These are phyloP conservation scores for Aspergillus sojae DNA, from an alignment of 2,329 filamentous ascomycete genomes.

Conservation along the genomic window DNA sequence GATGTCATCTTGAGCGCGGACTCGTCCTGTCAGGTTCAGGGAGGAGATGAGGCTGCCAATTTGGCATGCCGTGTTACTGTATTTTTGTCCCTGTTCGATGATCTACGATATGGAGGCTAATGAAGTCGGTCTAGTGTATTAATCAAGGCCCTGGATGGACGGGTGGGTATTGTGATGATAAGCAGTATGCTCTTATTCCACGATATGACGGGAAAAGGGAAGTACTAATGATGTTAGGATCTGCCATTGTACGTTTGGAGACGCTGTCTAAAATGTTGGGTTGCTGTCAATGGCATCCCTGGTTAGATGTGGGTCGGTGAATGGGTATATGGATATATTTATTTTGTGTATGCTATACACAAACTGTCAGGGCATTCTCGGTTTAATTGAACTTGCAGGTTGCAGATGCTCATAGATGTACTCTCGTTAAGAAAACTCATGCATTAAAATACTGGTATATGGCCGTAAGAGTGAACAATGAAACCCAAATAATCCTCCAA, in stretches of 20 bases:
- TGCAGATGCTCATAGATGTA: background rate
- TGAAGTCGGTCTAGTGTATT: constrained; percentile 9
- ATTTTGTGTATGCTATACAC: background rate
- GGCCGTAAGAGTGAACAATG: background rate
- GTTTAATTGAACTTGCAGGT: background rate
- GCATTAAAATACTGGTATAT: background rate
- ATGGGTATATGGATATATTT: background rate
- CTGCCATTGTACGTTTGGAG: constrained; percentile 19
- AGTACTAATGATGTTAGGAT: constrained; percentile 11
- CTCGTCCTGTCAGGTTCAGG: constrained; percentile 16
- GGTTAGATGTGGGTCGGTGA: background rate
- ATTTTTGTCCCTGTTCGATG: background rate
- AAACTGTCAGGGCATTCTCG: background rate
- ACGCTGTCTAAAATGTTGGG: background rate
- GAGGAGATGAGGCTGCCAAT: constrained; percentile 15
- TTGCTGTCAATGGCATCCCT: background rate
- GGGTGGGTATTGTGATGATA: constrained; percentile 18
- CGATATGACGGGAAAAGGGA: no score
- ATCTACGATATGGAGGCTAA: background rate
- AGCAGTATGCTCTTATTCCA: constrained; percentile 11
- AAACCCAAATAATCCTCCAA: background rate
- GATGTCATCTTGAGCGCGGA: constrained; percentile 7
- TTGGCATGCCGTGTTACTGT: constrained; percentile 17
- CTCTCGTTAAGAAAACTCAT: background rate
- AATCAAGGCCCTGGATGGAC: constrained; percentile 18